phyloP scores from a whole-genome alignment of 345 rosid genomes.

The Eutrema heterophyllum region DNA sequence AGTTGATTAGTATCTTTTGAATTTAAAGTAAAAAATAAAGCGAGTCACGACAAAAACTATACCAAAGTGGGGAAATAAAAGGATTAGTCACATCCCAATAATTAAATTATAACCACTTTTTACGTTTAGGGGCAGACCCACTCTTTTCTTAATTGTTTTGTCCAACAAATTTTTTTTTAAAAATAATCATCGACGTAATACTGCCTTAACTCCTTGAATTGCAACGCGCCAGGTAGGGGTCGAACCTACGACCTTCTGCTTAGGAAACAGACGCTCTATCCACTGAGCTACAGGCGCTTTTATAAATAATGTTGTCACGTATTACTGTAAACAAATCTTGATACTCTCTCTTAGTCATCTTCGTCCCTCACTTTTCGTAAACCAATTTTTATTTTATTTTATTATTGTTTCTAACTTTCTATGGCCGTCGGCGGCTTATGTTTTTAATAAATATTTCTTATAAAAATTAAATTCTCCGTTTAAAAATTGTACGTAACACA shows the following conservation, averaged over 20 bases:
- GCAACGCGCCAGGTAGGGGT: constrained; percentile 26
- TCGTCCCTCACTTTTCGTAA: neutral
- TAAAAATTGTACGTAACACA: neutral
- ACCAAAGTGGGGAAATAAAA: constrained; percentile 1
- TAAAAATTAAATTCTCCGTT: neutral
- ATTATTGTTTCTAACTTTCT: neutral
- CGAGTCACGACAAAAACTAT: constrained; percentile 19
- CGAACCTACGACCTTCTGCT: constrained; percentile 35
- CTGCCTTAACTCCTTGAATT: no score
- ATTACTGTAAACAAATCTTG: accelerated
- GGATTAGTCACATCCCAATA: neutral
- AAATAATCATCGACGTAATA: no score
- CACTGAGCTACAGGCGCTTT: constrained; percentile 93
- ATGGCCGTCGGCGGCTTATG: neutral
- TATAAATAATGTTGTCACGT: accelerated
- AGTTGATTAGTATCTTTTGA: no score
- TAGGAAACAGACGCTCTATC: constrained; percentile 84
- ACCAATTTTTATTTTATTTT: neutral
- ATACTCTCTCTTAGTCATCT: neutral
- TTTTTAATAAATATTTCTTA: neutral
- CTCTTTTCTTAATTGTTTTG: neutral
- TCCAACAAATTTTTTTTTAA: no score
- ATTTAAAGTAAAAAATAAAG: constrained; percentile 11
- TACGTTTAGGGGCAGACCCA: neutral
- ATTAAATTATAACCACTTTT: neutral